A percentile compares a stretch with the other conserved stretches of the same genome.
Conservation (phyloP, 2,329 filamentous ascomycete genomes). For the Sporothrix variecibatus region DNA sequence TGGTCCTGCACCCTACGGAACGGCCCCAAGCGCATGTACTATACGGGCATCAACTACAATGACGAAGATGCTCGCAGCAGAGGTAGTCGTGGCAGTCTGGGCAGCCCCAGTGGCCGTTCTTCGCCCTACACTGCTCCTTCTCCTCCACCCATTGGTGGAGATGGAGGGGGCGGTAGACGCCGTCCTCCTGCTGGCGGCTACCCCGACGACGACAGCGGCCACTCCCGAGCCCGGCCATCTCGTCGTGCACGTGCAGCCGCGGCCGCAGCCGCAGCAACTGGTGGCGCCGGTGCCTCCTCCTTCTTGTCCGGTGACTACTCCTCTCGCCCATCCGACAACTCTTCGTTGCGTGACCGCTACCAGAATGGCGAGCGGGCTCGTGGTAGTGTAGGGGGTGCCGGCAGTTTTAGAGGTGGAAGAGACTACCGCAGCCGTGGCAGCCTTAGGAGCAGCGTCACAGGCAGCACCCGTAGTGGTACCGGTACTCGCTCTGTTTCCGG, state of each 20-base stretch:
- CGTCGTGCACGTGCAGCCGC: background rate
- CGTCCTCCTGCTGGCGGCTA: background rate
- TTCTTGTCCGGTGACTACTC: conserved; percentile 18
- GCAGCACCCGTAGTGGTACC: background rate
- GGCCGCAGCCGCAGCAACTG: background rate
- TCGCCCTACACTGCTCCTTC: background rate
- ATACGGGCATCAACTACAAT: background rate
- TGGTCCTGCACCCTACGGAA: background rate
- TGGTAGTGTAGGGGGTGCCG: conserved; percentile 10
- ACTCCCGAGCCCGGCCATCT: background rate
- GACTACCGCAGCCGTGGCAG: background rate
- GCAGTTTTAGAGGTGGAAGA: background rate
- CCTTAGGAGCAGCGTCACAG: background rate
- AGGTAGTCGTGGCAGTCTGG: background rate
- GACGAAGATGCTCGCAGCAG: background rate
- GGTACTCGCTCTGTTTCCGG: no score
- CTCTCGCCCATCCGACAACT: conserved; percentile 14
- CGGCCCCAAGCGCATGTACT: conserved; percentile 4
- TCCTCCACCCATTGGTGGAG: background rate
- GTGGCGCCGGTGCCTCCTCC: background rate
- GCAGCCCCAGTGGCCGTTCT: background rate
- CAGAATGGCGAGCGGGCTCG: background rate
- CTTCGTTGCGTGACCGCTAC: conserved; percentile 20
- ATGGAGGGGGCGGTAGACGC: background rate
- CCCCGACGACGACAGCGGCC: conserved; percentile 7